Evolutionary conservation across 2,329 filamentous ascomycete species (phyloP).

Genomic region (Thelonectria olida): DNA sequence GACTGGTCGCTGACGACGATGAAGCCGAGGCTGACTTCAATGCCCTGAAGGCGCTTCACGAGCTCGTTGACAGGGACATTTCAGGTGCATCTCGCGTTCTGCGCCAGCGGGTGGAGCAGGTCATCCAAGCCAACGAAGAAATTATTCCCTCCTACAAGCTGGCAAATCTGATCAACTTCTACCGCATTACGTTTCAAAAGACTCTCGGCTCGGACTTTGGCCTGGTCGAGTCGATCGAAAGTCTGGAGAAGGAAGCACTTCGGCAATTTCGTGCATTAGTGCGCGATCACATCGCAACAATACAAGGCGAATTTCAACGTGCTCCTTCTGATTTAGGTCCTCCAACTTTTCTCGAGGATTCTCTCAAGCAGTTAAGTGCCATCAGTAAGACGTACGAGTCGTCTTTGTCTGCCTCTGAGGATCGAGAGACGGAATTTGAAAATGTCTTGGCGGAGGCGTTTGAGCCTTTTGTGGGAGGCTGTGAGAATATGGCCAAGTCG

Average conservation of each 20-base stretch:
- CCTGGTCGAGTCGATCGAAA: constrained; percentile 73
- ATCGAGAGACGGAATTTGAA: constrained; percentile 75
- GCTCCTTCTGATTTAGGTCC: constrained; percentile 78
- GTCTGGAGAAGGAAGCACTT: constrained; percentile 79
- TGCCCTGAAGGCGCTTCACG: constrained; percentile 80
- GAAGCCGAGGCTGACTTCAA: constrained; percentile 72
- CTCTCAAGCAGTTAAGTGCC: constrained; percentile 78
- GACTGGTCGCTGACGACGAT: constrained; percentile 67
- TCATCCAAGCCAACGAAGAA: constrained; percentile 92
- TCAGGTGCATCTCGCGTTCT: constrained; percentile 83
- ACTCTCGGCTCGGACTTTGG: constrained; percentile 76
- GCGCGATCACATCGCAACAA: constrained; percentile 78
- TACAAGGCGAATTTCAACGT: constrained; percentile 77
- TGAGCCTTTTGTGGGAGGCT: constrained; percentile 85
- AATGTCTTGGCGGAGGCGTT: constrained; percentile 81
- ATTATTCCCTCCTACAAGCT: constrained; percentile 89
- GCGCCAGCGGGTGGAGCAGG: constrained; percentile 89
- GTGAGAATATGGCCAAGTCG: constrained; percentile 71
- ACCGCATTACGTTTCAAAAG: constrained; percentile 84
- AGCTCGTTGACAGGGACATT: constrained; percentile 87
- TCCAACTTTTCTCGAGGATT: constrained; percentile 82
- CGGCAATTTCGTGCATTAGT: constrained; percentile 84
- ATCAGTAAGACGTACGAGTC: constrained; percentile 90
- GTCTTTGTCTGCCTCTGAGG: constrained; percentile 70
- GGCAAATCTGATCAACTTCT: constrained; percentile 89